phyloP scores from a whole-genome alignment of 1,284 basidiomycete species.

The Apiotrichum akiyoshidainum region DNA sequence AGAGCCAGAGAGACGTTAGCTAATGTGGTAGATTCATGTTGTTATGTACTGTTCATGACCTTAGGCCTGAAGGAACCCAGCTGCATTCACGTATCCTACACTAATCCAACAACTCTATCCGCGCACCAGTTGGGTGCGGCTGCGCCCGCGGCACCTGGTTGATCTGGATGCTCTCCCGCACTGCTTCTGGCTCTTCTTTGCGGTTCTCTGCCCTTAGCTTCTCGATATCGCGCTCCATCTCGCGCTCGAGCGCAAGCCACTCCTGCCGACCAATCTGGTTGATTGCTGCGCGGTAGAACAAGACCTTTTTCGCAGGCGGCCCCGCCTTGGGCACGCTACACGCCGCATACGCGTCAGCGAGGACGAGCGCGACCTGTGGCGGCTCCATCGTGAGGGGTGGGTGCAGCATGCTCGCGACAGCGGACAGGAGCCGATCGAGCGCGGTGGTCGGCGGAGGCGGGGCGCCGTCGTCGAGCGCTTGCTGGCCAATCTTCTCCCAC shows the following conservation, averaged over 20 bases:
- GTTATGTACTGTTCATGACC: constrained; percentile 1
- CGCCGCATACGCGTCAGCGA: constrained; percentile 36
- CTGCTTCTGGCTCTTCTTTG: not conserved
- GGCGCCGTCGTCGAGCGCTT: not conserved
- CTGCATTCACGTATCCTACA: not conserved
- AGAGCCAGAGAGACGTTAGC: not conserved
- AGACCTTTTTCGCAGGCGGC: constrained; percentile 34
- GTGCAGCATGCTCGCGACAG: constrained; percentile 27
- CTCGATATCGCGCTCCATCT: constrained; percentile 27
- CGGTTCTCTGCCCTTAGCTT: constrained; percentile 16
- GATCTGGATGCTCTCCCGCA: not conserved
- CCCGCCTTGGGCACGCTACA: constrained; percentile 18
- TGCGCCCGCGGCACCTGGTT: not conserved
- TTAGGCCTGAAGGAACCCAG: not conserved
- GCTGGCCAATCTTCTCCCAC: constrained; percentile 34
- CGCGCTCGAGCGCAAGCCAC: constrained; percentile 36
- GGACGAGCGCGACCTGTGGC: constrained; percentile 24
- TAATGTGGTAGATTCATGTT: not conserved
- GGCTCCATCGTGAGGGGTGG: constrained; percentile 34
- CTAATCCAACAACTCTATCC: constrained; percentile 14
- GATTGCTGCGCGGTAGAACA: constrained; percentile 41
- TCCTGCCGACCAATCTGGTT: constrained; percentile 24
- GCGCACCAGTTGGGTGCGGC: not conserved
- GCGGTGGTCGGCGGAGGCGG: constrained; percentile 7
- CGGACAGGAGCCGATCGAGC: constrained; percentile 28